Evolutionary conservation across 1,284 basidiomycete genomes (phyloP).

Genomic region (Tilletia setariae): DNA sequence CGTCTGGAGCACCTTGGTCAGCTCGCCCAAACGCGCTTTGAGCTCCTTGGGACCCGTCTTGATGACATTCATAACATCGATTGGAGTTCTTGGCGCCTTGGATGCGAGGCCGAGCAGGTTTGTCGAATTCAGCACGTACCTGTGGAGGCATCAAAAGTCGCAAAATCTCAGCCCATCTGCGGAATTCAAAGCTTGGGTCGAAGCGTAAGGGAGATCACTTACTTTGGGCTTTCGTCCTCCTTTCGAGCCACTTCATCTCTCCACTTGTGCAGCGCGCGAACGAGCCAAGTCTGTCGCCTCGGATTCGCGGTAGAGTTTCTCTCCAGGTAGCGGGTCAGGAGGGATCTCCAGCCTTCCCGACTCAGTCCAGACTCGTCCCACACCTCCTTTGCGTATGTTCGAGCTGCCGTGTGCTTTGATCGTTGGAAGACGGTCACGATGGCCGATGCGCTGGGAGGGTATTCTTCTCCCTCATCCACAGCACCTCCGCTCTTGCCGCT

Average conservation of each 20-base stretch:
- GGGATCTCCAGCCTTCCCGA: constrained; percentile 43
- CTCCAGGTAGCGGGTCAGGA: constrained; percentile 40
- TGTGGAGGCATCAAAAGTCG: constrained; percentile 20
- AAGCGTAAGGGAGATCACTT: constrained; percentile 16
- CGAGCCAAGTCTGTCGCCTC: constrained; percentile 60
- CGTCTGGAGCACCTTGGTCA: constrained; percentile 30
- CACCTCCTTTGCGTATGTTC: constrained; percentile 50
- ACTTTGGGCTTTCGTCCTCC: constrained; percentile 78
- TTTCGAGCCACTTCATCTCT: constrained; percentile 74
- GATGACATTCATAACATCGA: constrained; percentile 32
- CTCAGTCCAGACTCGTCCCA: constrained; percentile 47
- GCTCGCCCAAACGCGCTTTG: constrained; percentile 33
- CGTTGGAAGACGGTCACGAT: constrained; percentile 42
- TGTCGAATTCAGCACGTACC: constrained; percentile 34
- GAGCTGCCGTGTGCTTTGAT: constrained; percentile 40
- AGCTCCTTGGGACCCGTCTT: constrained; percentile 29
- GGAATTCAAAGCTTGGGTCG: too few species aligned
- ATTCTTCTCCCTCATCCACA: constrained; percentile 26
- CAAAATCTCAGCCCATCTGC: too few species aligned
- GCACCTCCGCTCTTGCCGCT: too few species aligned
- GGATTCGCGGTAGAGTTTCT: constrained; percentile 29
- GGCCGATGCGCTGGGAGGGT: constrained; percentile 54
- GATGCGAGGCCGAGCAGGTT: constrained; percentile 41
- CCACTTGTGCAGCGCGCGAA: constrained; percentile 76
- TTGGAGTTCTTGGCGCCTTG: constrained; percentile 34